A percentile compares a stretch with the other conserved stretches of the same genome.
Evolutionary conservation across 768 basidiomycete species (phyloP).

Genomic region (Dacryopinax primogenitus): DNA sequence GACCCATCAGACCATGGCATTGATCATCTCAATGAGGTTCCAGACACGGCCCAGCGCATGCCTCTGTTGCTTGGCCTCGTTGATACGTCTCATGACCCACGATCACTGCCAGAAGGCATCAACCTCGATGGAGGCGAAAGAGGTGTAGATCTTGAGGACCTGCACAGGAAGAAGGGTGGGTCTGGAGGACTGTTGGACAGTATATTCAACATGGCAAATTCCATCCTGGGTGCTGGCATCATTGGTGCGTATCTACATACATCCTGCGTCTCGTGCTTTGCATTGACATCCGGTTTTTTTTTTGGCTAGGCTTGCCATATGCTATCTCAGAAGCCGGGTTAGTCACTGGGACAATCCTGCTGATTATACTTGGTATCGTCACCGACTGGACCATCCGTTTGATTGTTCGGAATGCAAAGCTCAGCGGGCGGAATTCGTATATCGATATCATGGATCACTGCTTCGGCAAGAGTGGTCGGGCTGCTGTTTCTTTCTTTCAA

Average conservation of each 20-base stretch:
- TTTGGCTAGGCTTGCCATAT: conserved; percentile 66
- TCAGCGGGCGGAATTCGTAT: conserved; percentile 83
- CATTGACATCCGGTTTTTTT: not conserved
- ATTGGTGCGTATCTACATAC: conserved; percentile 47
- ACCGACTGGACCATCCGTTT: conserved; percentile 99
- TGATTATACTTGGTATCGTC: conserved; percentile 63
- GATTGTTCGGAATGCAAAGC: conserved; percentile 89
- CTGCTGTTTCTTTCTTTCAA: conserved; percentile 92
- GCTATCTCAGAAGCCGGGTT: conserved; percentile 92
- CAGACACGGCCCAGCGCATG: conserved; percentile 33
- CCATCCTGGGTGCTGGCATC: conserved; percentile 84
- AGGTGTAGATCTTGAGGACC: conserved; percentile 52
- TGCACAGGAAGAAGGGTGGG: conserved; percentile 49
- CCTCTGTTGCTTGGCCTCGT: conserved; percentile 71
- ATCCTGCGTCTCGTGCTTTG: not conserved
- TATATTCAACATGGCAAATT: conserved; percentile 90
- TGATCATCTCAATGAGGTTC: conserved; percentile 29
- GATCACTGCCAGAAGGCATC: conserved; percentile 39
- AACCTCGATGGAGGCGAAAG: conserved; percentile 26
- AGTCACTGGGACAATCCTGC: conserved; percentile 68
- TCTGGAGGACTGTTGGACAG: conserved; percentile 70
- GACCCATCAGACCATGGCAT: conserved; percentile 34
- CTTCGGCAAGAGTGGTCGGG: conserved; percentile 82
- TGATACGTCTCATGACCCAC: conserved; percentile 45
- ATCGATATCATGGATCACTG: conserved; percentile 90